Percentiles rank a stretch among this genome's conserved stretches.
Conservation (phyloP, 2,329 filamentous ascomycete genomes). For the Rhexocercosporidium sp. region DNA sequence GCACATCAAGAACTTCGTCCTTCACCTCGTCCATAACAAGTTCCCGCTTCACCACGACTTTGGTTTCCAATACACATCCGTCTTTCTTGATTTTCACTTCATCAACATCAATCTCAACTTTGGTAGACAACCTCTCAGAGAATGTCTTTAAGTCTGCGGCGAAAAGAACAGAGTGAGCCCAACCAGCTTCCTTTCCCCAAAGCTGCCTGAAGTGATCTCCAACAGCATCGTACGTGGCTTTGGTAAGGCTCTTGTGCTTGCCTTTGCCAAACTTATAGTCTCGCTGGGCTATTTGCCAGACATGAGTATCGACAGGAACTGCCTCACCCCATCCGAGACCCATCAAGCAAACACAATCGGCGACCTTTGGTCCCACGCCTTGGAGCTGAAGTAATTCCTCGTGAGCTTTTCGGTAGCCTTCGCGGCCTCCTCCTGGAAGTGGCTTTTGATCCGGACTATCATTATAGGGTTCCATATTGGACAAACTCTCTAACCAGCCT, state of each 20-base stretch:
- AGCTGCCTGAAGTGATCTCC: slow-evolving; percentile 87
- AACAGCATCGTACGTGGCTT: slow-evolving; percentile 86
- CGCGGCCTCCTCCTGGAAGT: slow-evolving; percentile 52
- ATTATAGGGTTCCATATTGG: slow-evolving; percentile 83
- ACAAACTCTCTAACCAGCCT: slow-evolving; percentile 77
- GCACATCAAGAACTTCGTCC: slow-evolving; percentile 30
- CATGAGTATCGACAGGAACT: slow-evolving; percentile 95
- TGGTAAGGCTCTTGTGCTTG: slow-evolving; percentile 85
- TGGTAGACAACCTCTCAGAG: slow-evolving; percentile 60
- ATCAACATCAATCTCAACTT: slow-evolving; percentile 54
- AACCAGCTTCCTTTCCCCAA: slow-evolving; percentile 94
- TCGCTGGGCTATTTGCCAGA: slow-evolving; percentile 96
- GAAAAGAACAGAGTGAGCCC: slow-evolving; percentile 97
- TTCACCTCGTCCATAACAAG: slow-evolving; percentile 29
- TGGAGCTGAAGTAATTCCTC: slow-evolving; percentile 77
- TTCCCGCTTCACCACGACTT: slow-evolving; percentile 34
- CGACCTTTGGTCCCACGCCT: slow-evolving; percentile 94
- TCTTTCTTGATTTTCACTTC: slow-evolving; percentile 43
- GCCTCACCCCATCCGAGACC: slow-evolving; percentile 94
- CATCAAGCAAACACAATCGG: slow-evolving; percentile 96
- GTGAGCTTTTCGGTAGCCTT: slow-evolving; percentile 78
- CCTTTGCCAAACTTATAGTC: slow-evolving; percentile 92
- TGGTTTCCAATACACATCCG: slow-evolving; percentile 29
- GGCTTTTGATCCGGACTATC: slow-evolving; percentile 58
- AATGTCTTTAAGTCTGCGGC: slow-evolving; percentile 91